phyloP scores from a whole-genome alignment of 495 filamentous ascomycete species.

The Viridothelium virens region DNA sequence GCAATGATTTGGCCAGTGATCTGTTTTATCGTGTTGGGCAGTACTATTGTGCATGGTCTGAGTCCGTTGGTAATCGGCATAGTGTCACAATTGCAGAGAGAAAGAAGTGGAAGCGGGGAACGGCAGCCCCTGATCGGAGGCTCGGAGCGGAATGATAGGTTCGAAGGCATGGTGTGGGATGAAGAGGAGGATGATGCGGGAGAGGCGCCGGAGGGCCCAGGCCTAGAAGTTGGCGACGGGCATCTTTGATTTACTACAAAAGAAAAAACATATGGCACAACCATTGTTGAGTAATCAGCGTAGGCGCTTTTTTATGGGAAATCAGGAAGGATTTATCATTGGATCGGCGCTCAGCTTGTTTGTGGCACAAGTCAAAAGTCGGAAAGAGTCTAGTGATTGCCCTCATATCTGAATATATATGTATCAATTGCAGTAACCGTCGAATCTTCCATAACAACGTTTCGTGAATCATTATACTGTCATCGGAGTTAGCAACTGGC shows the following conservation, averaged over 20 bases:
- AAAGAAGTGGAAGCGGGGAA: constrained; percentile 34
- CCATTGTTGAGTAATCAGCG: not conserved
- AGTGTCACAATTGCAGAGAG: constrained; percentile 35
- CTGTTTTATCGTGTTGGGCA: constrained; percentile 43
- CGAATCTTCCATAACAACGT: not conserved
- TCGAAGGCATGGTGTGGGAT: constrained; percentile 42
- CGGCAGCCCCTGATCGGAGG: constrained; percentile 32
- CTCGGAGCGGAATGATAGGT: constrained; percentile 34
- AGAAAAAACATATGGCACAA: not conserved
- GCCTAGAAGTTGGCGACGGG: not conserved
- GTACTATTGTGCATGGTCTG: constrained; percentile 43
- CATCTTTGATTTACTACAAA: not conserved
- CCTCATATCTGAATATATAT: too few relatives aligned
- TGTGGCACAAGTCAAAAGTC: too few relatives aligned
- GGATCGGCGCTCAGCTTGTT: too few relatives aligned
- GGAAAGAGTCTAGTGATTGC: too few relatives aligned
- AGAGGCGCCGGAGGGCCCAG: constrained; percentile 1
- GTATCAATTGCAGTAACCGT: not conserved
- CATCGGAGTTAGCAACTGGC: too few relatives aligned
- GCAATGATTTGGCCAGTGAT: constrained; percentile 44
- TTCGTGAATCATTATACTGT: not conserved
- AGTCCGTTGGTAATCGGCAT: constrained; percentile 40
- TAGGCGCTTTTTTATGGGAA: not conserved
- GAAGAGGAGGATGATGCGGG: constrained; percentile 29
- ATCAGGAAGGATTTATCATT: not conserved